phyloP scores from a whole-genome alignment of 75 land plant species.

The Adiantum capillusveneris region DNA sequence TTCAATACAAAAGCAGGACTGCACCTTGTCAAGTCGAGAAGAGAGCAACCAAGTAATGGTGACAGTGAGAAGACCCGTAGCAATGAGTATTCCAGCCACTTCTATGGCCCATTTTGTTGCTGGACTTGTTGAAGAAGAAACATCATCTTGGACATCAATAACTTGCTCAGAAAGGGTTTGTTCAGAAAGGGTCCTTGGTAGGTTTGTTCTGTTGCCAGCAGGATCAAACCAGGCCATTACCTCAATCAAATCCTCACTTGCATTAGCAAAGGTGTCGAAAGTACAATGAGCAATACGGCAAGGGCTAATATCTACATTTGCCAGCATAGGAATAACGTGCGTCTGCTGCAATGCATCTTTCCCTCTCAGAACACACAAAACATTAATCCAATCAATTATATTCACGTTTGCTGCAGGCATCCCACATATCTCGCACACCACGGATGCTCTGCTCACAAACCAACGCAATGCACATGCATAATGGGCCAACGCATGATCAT shows the following conservation, averaged over 20 bases:
- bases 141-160: constrained; percentile 15
- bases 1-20: no score
- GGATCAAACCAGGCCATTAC: constrained; percentile 3
- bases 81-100: constrained; percentile 56
- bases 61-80: constrained; percentile 61
- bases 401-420: constrained; percentile 40
- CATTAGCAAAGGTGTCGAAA: neutral
- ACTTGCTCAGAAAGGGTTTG: constrained; percentile 20
- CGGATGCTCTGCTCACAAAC: constrained; percentile 72
- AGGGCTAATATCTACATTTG: neutral
- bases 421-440: constrained; percentile 71
- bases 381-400: constrained; percentile 44
- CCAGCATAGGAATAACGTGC: neutral
- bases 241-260: neutral
- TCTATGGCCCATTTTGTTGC: constrained; percentile 59
- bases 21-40: constrained; percentile 78
- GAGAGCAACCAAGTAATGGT: constrained; percentile 69
- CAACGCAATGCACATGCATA: constrained; percentile 73
- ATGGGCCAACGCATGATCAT: constrained; percentile 58
- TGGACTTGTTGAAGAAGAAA: constrained; percentile 19
- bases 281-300: neutral
- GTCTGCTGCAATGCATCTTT: neutral
- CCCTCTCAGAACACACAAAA: constrained; percentile 47
- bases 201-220: neutral
- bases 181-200: neutral